Conservation (phyloP, 495 filamentous ascomycete species). For the Talaromyces wortmannii region DNA sequence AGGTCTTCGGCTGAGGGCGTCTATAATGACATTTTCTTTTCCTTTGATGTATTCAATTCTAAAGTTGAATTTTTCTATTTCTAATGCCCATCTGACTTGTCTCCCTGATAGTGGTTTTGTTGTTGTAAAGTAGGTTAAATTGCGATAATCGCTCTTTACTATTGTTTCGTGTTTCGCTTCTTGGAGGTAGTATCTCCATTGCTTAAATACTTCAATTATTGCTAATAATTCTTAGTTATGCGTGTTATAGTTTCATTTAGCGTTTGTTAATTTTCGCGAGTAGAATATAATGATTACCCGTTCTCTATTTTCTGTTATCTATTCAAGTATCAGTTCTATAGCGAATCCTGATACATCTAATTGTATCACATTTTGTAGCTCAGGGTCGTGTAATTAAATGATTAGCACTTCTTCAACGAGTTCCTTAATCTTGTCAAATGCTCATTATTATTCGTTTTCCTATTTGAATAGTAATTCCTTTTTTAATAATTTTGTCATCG, state of each 20-base stretch:
- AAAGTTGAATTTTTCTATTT: conserved; percentile 8
- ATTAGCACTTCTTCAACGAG: not conserved
- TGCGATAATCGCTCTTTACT: not conserved
- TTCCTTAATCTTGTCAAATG: conserved; percentile 1
- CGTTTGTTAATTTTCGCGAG: no score
- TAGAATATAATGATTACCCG: not conserved
- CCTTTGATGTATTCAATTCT: not conserved
- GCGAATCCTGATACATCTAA: not conserved
- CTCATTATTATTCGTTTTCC: conserved; percentile 5
- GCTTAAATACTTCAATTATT: not conserved
- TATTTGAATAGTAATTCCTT: no score
- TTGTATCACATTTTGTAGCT: not conserved
- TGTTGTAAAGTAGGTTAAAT: not conserved
- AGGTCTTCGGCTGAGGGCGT: not conserved
- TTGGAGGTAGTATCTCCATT: not conserved
- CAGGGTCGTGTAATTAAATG: conserved; percentile 1
- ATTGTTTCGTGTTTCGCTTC: not conserved
- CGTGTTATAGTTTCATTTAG: no score
- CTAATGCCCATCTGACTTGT: conserved; percentile 1
- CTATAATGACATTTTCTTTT: not conserved
- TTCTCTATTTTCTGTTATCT: not conserved
- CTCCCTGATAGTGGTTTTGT: not conserved
- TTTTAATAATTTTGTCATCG: no score
- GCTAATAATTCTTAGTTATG: not conserved
- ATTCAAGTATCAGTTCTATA: not conserved